Evolutionary conservation across 148 eudicot species (phyloP).

Genomic region (Suaeda aralocaspica): DNA sequence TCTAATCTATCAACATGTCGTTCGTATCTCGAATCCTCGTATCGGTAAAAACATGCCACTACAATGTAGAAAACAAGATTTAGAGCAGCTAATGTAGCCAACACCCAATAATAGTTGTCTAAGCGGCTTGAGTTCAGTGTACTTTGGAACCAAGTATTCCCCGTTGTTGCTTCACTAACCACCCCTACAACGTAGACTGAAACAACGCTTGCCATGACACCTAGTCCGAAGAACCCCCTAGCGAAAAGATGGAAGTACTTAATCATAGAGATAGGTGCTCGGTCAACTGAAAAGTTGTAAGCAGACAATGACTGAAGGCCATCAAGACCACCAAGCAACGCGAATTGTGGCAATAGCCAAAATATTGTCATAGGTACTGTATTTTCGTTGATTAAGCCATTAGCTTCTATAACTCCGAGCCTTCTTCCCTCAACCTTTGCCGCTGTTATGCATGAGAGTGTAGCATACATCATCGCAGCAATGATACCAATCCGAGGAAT

Average conservation of each 20-base stretch:
- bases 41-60: no score
- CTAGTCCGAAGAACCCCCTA: slow-evolving; percentile 33
- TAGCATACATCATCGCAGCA: no score
- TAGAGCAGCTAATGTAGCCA: slow-evolving; percentile 26
- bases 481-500: slow-evolving; percentile 27
- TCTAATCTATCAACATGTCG: no score
- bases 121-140: slow-evolving; percentile 41
- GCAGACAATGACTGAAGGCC: slow-evolving; percentile 19
- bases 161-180: slow-evolving; percentile 27
- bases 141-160: slow-evolving; percentile 38
- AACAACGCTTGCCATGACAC: slow-evolving; percentile 34
- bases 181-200: slow-evolving; percentile 30
- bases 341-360: no score
- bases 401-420: no score
- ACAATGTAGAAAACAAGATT: no score
- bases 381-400: no score
- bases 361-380: no score
- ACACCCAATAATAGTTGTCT: slow-evolving; percentile 45
- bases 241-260: slow-evolving; percentile 25
- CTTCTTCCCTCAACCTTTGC: slow-evolving; percentile 45
- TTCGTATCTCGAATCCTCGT: no score
- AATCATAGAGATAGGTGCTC: slow-evolving; percentile 23
- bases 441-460: slow-evolving; percentile 42
- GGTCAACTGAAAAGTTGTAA: slow-evolving; percentile 12
- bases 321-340: slow-evolving; percentile 29